These are phyloP conservation scores for Mesotaenium endlicherianum DNA, from an alignment of 139 green algal genomes.

Conservation along the genomic window DNA sequence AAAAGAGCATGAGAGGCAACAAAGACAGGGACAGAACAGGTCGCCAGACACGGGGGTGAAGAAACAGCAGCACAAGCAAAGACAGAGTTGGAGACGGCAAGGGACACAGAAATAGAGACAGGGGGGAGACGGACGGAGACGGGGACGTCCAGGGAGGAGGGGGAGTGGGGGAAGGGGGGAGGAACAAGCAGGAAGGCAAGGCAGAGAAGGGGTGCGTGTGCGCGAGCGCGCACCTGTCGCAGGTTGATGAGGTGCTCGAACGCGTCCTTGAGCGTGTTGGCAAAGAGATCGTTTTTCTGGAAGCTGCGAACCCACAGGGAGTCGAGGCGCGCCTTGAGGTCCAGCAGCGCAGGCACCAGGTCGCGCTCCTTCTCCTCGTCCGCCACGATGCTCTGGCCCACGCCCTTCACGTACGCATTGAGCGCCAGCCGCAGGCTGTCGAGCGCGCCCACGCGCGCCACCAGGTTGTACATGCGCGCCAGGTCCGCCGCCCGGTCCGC, in stretches of 20 bases:
- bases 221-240: conserved; percentile 53
- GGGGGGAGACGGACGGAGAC: too few species aligned
- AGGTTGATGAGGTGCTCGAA: conserved; percentile 94
- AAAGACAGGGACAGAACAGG: too few species aligned
- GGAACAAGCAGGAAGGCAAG: too few species aligned
- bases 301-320: conserved; percentile 55
- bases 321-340: conserved; percentile 78
- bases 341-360: conserved; percentile 83
- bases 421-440: conserved; percentile 72
- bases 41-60: too few species aligned
- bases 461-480: conserved; percentile 74
- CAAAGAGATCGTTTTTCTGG: conserved; percentile 67
- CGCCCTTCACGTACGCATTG: conserved; percentile 69
- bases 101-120: too few species aligned
- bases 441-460: conserved; percentile 61
- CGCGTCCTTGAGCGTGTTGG: conserved; percentile 78
- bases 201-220: too few species aligned
- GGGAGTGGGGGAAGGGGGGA: too few species aligned
- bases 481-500: conserved; percentile 73
- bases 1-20: too few species aligned
- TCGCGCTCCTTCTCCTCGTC: conserved; percentile 90
- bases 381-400: conserved; percentile 70
- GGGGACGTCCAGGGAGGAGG: too few species aligned
- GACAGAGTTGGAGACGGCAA: too few species aligned
- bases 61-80: too few species aligned